These are phyloP conservation scores for Nemophila menziesii DNA, from an alignment of 257 asterid genomes.

Conservation along the genomic window DNA sequence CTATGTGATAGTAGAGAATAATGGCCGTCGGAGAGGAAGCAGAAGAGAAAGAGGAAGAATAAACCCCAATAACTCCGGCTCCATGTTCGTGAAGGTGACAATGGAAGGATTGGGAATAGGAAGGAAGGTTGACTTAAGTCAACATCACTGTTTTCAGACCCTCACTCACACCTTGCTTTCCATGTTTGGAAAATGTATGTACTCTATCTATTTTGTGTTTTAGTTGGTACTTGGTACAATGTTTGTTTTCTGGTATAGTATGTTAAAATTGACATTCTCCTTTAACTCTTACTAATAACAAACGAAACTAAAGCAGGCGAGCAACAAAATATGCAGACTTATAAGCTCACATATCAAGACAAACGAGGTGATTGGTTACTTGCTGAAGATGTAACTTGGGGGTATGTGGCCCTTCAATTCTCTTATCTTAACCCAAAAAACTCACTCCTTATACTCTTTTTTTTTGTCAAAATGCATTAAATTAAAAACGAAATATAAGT, in stretches of 20 bases:
- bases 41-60: constrained; percentile 8
- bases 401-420: constrained; percentile 20
- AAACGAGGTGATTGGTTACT: constrained; percentile 57
- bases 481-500: too few relatives aligned
- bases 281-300: background rate
- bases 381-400: constrained; percentile 56
- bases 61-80: constrained; percentile 20
- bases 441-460: background rate
- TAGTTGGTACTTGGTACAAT: background rate
- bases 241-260: background rate
- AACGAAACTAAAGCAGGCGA: too few relatives aligned
- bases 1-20: constrained; percentile 31
- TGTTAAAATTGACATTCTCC: background rate
- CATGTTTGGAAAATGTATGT: constrained; percentile 47
- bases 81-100: constrained; percentile 49
- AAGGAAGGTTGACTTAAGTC: constrained; percentile 43
- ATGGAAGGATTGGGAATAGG: constrained; percentile 70
- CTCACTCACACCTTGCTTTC: constrained; percentile 27
- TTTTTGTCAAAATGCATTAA: background rate
- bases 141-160: constrained; percentile 24
- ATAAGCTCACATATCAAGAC: constrained; percentile 44
- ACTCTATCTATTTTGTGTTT: background rate
- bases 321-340: constrained; percentile 22
- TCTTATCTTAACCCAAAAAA: background rate
- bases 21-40: constrained; percentile 15